Conservation (phyloP, 331 rosid species). For the Prunus yedoensis region DNA sequence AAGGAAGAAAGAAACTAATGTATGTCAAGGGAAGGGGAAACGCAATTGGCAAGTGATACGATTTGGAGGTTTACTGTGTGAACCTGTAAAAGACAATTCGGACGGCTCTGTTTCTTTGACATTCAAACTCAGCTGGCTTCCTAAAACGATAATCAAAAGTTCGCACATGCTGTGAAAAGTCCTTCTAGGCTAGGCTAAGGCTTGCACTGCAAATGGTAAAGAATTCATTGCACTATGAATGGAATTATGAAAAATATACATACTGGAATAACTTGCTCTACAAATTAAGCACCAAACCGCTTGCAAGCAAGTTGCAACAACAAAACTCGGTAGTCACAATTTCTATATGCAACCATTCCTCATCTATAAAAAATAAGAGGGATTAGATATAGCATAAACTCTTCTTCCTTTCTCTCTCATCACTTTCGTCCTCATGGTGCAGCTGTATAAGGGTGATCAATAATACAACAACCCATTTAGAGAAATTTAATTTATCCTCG, state of each 20-base stretch:
- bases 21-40: too few species aligned
- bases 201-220: background rate
- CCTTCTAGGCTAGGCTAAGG: too few species aligned
- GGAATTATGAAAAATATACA: slow-evolving; percentile 22
- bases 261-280: slow-evolving; percentile 8
- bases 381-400: slow-evolving; percentile 28
- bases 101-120: background rate
- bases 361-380: slow-evolving; percentile 19
- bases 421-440: slow-evolving; percentile 26
- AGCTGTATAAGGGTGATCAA: background rate
- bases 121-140: too few species aligned
- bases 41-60: background rate
- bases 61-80: background rate
- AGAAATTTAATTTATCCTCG: slow-evolving; percentile 50
- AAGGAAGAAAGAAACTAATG: too few species aligned
- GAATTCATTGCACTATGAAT: slow-evolving; percentile 10
- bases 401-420: slow-evolving; percentile 2
- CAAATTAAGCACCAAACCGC: slow-evolving; percentile 19
- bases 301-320: slow-evolving; percentile 8
- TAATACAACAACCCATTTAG: background rate
- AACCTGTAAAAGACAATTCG: background rate
- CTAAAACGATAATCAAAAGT: too few species aligned
- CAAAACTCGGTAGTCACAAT: slow-evolving; percentile 26
- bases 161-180: too few species aligned
- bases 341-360: slow-evolving; percentile 10